Evolutionary conservation across 306 rosid genomes (phyloP).

Genomic region (Glycine latifolia): DNA sequence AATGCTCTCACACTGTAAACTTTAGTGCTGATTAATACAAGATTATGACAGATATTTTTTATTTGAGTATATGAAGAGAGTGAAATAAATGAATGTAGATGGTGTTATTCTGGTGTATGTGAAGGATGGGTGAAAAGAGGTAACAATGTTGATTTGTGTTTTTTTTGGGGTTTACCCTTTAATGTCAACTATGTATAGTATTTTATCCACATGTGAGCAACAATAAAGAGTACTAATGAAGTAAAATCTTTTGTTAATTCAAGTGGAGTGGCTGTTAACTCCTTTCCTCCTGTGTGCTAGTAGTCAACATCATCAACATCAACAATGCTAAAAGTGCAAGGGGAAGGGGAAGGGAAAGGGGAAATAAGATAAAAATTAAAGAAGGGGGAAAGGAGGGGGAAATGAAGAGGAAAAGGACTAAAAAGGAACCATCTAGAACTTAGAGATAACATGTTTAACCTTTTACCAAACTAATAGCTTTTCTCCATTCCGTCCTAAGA

Average conservation of each 20-base stretch:
- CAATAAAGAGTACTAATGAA: background rate
- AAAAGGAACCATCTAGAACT: too few species aligned
- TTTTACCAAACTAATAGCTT: too few species aligned
- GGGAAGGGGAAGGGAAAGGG: too few species aligned
- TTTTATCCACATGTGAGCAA: background rate
- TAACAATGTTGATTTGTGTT: background rate
- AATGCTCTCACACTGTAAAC: background rate
- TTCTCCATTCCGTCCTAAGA: too few species aligned
- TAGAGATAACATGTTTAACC: too few species aligned
- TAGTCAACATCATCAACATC: too few species aligned
- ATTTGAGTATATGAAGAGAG: background rate
- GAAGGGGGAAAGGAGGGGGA: too few species aligned
- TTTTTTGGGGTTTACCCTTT: background rate
- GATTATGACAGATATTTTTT: conserved; percentile 3
- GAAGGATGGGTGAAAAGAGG: background rate
- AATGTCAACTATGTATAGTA: background rate
- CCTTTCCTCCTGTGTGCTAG: background rate
- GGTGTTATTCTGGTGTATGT: background rate
- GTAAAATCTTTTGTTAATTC: background rate
- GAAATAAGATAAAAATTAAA: too few species aligned
- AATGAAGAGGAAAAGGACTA: too few species aligned
- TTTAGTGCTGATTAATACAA: conserved; percentile 1
- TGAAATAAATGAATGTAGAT: conserved; percentile 8
- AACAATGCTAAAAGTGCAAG: too few species aligned
- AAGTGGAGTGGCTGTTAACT: background rate